A percentile compares a stretch with the other conserved stretches of the same genome.
phyloP scores from a whole-genome alignment of 2,329 filamentous ascomycete genomes.

The Cadophora sp. region DNA sequence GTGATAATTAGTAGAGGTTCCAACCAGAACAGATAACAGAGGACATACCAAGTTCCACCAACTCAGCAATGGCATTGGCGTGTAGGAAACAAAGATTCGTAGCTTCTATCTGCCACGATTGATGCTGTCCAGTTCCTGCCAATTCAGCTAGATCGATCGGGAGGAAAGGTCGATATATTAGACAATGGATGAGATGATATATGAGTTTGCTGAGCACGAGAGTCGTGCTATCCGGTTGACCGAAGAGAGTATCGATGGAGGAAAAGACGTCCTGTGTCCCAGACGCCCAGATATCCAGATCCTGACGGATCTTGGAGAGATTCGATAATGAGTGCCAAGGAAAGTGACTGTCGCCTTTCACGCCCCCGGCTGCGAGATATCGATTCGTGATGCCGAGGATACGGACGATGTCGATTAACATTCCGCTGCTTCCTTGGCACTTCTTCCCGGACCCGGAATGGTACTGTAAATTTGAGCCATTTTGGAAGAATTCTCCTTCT shows the following conservation, averaged over 20 bases:
- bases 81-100: slow-evolving; percentile 88
- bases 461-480: slow-evolving; percentile 78
- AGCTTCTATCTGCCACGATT: slow-evolving; percentile 92
- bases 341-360: slow-evolving; percentile 89
- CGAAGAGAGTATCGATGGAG: slow-evolving; percentile 76
- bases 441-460: slow-evolving; percentile 72
- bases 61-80: slow-evolving; percentile 84
- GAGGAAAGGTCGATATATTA: slow-evolving; percentile 86
- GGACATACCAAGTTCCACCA: slow-evolving; percentile 73
- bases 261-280: slow-evolving; percentile 82
- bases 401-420: slow-evolving; percentile 84
- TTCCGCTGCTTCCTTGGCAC: slow-evolving; percentile 76
- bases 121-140: slow-evolving; percentile 80
- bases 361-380: slow-evolving; percentile 83
- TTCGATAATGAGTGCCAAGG: slow-evolving; percentile 89
- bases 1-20: neutral
- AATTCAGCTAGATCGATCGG: slow-evolving; percentile 85
- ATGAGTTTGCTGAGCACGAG: slow-evolving; percentile 85
- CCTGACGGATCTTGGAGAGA: slow-evolving; percentile 83
- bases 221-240: slow-evolving; percentile 78
- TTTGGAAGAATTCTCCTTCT: slow-evolving; percentile 83
- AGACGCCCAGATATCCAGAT: slow-evolving; percentile 84
- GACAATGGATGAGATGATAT: slow-evolving; percentile 85
- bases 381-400: slow-evolving; percentile 84
- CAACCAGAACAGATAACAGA: neutral